These are phyloP conservation scores for Phlyctochytrium arcticum DNA, from an alignment of 192 early-diverging fungal genomes.

Conservation along the genomic window DNA sequence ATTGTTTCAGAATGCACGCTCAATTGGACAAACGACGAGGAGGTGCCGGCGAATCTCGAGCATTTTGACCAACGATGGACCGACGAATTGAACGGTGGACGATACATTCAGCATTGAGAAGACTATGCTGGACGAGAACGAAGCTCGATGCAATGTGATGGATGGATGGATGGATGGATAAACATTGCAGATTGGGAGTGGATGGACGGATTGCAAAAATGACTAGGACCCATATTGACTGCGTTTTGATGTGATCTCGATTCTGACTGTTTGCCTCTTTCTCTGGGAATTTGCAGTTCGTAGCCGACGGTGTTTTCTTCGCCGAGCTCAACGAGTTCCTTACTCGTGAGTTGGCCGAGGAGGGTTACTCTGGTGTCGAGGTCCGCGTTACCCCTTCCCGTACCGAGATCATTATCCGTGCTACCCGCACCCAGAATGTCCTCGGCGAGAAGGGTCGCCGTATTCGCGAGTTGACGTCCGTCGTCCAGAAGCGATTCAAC, in stretches of 20 bases:
- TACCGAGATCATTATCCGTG: constrained; percentile 99
- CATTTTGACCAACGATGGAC: no score
- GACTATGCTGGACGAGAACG: background rate
- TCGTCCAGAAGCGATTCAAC: constrained; percentile 99
- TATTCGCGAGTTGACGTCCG: constrained; percentile 95
- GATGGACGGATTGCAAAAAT: background rate
- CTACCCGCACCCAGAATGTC: constrained; percentile 96
- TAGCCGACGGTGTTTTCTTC: constrained; percentile 99
- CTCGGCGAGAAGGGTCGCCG: constrained; percentile 98
- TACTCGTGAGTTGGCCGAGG: constrained; percentile 91
- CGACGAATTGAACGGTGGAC: no score
- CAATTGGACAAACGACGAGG: no score
- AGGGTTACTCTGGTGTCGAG: constrained; percentile 99
- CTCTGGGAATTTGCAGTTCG: constrained; percentile 73
- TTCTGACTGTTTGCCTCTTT: background rate
- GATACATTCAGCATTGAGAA: no score
- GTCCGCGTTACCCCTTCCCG: constrained; percentile 98
- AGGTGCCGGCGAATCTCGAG: no score
- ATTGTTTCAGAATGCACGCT: no score
- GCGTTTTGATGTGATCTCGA: background rate
- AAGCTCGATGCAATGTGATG: background rate
- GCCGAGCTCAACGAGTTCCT: constrained; percentile 99
- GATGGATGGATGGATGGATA: constrained; percentile 10
- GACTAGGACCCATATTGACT: background rate
- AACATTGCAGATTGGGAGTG: background rate